Base-by-base conservation (phyloP, 371 early-diverging fungal species). In the Lichtheimia hyalospora region DNA sequence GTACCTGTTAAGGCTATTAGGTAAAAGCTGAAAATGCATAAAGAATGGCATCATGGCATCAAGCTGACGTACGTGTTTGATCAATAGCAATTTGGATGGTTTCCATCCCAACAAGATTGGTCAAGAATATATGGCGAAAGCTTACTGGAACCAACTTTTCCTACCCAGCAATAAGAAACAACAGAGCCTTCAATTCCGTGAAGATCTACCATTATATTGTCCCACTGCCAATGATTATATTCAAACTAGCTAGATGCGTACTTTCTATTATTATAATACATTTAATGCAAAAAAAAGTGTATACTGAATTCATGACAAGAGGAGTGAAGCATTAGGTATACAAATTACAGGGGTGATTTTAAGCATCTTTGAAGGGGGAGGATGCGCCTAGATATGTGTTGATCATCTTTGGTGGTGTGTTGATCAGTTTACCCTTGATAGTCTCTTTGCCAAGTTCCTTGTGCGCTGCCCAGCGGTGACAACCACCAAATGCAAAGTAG, bases 401-500 rank as follows among this genome's bases (percentile, higher is more conserved):
- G 23, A 77, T 77, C 10, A 77, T 71, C 18, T 63, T 63, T 14
- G 71, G 71, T 23, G 77, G 77, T 10, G 77, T 77, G 5, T 74
- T 65, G 10, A 77, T 77, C 24, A 77, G 54, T 48, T 77, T 77
- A 0, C 72, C 80, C 42, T 67, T 62, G 28, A 79, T 77, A 0
- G 72, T 77, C 20, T 73, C 75, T 49, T 62, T 59, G 3, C 69
- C 68, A 5, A 75, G 43, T 49, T 75, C 75, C 58, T 73, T 79
- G 34, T 72, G 75, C 18, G 80, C 80, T 55, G 70, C 77, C 80
- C 80, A 79, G 15, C 80, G 70, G 57, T 79, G 80, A 42, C 80
- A 79, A 3, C 80, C 80, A 7, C 80, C 80, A 61, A 79, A 71
- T 8, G 75, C 77, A 64, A 79, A 77, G 39, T 77, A 79, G 34